phyloP scores from a whole-genome alignment of 257 asterid species.

The Eucommia ulmoides region DNA sequence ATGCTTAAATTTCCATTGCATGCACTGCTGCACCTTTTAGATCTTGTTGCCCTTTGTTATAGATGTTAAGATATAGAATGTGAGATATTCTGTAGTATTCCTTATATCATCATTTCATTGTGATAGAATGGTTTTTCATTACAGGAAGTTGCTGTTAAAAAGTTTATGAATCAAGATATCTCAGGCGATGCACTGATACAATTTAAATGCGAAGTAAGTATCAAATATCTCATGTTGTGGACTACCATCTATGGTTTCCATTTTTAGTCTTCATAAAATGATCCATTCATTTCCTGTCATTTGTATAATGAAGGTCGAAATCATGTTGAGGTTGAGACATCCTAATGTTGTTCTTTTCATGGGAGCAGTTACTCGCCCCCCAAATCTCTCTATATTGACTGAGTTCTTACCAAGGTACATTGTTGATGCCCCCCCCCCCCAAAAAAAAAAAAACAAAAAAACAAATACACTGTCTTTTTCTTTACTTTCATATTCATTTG shows the following conservation, averaged over 20 bases:
- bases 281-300: slow-evolving; percentile 2
- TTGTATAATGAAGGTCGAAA: slow-evolving; percentile 52
- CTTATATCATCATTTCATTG: too few relatives aligned
- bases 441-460: too few relatives aligned
- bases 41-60: too few relatives aligned
- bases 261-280: slow-evolving; percentile 1
- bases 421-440: background rate
- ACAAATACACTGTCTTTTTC: too few relatives aligned
- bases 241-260: slow-evolving; percentile 5
- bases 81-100: too few relatives aligned
- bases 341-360: slow-evolving; percentile 95
- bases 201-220: slow-evolving; percentile 77
- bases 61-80: too few relatives aligned
- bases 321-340: slow-evolving; percentile 93
- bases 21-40: too few relatives aligned
- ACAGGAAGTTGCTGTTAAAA: slow-evolving; percentile 99
- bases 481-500: slow-evolving; percentile 3
- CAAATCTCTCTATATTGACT: slow-evolving; percentile 87
- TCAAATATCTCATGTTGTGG: background rate
- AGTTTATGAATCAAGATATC: slow-evolving; percentile 93
- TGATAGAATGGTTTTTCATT: slow-evolving; percentile 13
- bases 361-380: slow-evolving; percentile 97
- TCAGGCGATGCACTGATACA: slow-evolving; percentile 87
- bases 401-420: slow-evolving; percentile 86
- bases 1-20: too few relatives aligned